A percentile compares a stretch with the other conserved stretches of the same genome.
These are phyloP conservation scores for Aspergillus sp. DNA, from an alignment of 2,329 filamentous ascomycete species.

Conservation along the genomic window DNA sequence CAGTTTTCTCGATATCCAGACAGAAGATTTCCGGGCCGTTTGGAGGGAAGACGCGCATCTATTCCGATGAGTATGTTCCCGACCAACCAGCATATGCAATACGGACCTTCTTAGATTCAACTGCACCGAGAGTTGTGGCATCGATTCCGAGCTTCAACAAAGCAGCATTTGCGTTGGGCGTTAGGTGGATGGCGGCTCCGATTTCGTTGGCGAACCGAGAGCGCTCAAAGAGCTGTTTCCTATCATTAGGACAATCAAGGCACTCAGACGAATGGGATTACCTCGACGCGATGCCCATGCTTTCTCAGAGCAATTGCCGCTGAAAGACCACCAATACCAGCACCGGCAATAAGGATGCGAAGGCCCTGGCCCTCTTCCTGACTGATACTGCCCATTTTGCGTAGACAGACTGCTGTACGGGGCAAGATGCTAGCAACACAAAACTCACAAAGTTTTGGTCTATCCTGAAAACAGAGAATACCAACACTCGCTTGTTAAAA, in stretches of 20 bases:
- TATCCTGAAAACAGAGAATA: too few species aligned
- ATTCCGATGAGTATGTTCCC: not conserved
- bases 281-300: constrained; percentile 51
- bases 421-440: too few species aligned
- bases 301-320: constrained; percentile 52
- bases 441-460: too few species aligned
- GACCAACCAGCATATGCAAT: too few species aligned
- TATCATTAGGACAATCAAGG: too few species aligned
- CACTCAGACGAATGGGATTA: not conserved
- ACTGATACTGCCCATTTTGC: constrained; percentile 18
- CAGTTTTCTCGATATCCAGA: constrained; percentile 18
- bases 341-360: constrained; percentile 34
- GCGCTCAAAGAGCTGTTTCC: constrained; percentile 53
- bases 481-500: too few species aligned
- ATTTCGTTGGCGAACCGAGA: constrained; percentile 57
- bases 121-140: constrained; percentile 43
- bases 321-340: constrained; percentile 35
- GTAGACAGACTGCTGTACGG: not conserved
- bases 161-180: constrained; percentile 62
- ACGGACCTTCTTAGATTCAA: constrained; percentile 26
- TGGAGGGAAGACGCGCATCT: constrained; percentile 38
- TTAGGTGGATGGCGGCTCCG: constrained; percentile 63
- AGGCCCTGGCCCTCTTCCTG: constrained; percentile 17
- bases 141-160: constrained; percentile 48
- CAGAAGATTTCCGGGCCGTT: constrained; percentile 34